A percentile compares a stretch with the other conserved stretches of the same genome.
Evolutionary conservation across 169 alveolate species (phyloP).

Genomic region (Cryptosporidium muris): DNA sequence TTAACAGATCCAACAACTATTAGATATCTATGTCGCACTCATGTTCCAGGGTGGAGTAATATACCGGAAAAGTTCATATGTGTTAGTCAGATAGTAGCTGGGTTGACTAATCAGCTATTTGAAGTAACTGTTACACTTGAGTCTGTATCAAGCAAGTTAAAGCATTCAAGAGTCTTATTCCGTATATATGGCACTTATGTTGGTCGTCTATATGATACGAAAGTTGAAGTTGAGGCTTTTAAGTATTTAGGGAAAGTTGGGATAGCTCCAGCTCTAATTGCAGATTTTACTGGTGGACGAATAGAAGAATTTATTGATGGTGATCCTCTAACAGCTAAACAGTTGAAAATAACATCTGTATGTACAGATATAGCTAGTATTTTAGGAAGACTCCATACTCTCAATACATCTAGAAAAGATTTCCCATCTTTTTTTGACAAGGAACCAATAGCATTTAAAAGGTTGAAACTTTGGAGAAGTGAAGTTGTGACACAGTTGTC

Average conservation of each 20-base stretch:
- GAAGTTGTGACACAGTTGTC: conserved; percentile 45
- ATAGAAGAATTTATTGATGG: conserved; percentile 84
- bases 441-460: conserved; percentile 53
- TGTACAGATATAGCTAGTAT: conserved; percentile 76
- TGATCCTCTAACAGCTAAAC: conserved; percentile 74
- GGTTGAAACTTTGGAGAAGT: conserved; percentile 64
- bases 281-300: conserved; percentile 79
- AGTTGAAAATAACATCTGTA: conserved; percentile 74
- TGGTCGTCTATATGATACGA: conserved; percentile 76
- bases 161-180: conserved; percentile 74
- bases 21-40: conserved; percentile 73
- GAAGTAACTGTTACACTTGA: conserved; percentile 72
- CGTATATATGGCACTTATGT: conserved; percentile 79
- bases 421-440: conserved; percentile 53
- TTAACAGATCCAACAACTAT: conserved; percentile 76
- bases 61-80: conserved; percentile 65
- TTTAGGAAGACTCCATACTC: conserved; percentile 43
- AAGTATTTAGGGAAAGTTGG: conserved; percentile 76
- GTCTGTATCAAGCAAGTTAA: conserved; percentile 22
- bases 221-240: conserved; percentile 78
- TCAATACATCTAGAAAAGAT: conserved; percentile 59
- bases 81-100: conserved; percentile 77
- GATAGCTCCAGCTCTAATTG: conserved; percentile 79
- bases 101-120: conserved; percentile 78
- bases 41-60: conserved; percentile 74